Conservation (phyloP, 2,329 filamentous ascomycete genomes). For the Beauveria asiatica region DNA sequence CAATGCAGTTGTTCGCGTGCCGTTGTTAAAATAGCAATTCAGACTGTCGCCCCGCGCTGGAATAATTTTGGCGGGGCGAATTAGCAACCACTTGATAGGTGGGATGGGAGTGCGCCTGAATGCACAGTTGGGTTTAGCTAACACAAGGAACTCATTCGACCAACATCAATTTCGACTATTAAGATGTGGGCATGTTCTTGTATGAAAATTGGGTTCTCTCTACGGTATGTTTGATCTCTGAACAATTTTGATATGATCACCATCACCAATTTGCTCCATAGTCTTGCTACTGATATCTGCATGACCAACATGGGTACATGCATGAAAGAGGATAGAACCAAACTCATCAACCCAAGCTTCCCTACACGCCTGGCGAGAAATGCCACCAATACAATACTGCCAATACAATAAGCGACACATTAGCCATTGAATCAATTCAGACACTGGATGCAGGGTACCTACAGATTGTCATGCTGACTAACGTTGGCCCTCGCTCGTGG, state of each 20-base stretch:
- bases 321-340: too few species aligned
- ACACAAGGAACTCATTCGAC: too few species aligned
- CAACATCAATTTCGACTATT: too few species aligned
- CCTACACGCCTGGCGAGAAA: too few species aligned
- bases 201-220: too few species aligned
- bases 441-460: background rate
- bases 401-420: background rate
- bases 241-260: too few species aligned
- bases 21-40: constrained; percentile 5
- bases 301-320: too few species aligned
- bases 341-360: too few species aligned
- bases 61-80: constrained; percentile 17
- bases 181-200: too few species aligned
- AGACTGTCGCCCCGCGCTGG: constrained; percentile 14
- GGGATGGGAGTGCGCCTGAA: background rate
- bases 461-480: background rate
- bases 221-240: too few species aligned
- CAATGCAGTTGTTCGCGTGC: constrained; percentile 5
- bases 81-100: constrained; percentile 11
- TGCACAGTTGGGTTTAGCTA: background rate
- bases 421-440: background rate
- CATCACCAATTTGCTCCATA: too few species aligned
- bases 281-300: too few species aligned
- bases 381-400: background rate
- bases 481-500: background rate